Evolutionary conservation across 2,329 filamentous ascomycete species (phyloP), one percentile per base, ranked within the genome.

Genomic region (Metarhizium sp.): DNA sequence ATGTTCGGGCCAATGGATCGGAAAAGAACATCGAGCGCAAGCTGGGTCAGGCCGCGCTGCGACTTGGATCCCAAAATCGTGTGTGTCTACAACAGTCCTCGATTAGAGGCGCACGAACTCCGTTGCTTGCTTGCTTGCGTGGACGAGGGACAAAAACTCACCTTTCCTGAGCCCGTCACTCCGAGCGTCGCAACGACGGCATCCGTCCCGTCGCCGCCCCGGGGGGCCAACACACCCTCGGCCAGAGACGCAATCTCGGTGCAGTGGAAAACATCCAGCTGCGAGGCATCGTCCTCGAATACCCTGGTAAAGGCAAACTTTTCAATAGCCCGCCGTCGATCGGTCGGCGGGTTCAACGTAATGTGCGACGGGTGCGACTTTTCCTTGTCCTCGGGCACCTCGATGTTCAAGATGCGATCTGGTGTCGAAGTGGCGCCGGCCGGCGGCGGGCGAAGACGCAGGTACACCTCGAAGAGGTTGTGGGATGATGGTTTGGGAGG

Each of bases 131-230:
- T 34, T 32, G n/a, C 8, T 52, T 25, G 20, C 20, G 2, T 25
- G 32, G 25, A 16, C 14, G 25, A 6, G 36, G n/a, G 8, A 13
- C 6, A 25, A 45, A 11, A 30, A 45, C 65, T 51, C 64, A 95
- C 92, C 85, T 99, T 99, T 70, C 94, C 94, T 51, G 92, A 96
- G 13, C 94, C 94, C 7, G 92, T 96, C 47, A 96, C 91, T 16
- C 94, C 94, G 56, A 99, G 72, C 6, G 94, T 97, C 34, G 94
- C 94, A 54, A 99, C 75, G 55, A 97, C 74, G 10, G 90, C 92
- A 78, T 97, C 92, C 60, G 90, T 86, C 18, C 91, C 90, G 60
- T 94, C 87, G 52, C 85, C 82, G 38, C 86, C 86, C 48, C 82
- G 76, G 25, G 81, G 79, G 6, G 86, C 86, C 46, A 99, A 68